Percentiles rank a stretch among this genome's conserved stretches.
Conservation (phyloP, 2,329 filamentous ascomycete genomes). For the Penicillium sp. region DNA sequence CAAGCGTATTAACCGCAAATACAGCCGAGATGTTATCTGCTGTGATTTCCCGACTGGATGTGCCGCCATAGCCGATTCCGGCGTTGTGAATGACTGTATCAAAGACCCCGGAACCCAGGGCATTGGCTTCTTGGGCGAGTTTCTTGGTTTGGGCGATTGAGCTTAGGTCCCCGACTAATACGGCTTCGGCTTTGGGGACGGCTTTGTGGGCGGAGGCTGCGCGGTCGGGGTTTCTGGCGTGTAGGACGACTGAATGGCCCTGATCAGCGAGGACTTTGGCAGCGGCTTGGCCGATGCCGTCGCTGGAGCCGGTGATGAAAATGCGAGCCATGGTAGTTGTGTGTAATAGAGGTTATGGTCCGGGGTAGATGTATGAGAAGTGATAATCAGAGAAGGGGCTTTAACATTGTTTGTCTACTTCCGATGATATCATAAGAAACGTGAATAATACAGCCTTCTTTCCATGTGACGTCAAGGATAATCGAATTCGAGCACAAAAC, state of each 20-base stretch:
- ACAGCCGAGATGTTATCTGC: constrained; percentile 47
- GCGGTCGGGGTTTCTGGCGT: constrained; percentile 54
- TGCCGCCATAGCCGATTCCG: constrained; percentile 44
- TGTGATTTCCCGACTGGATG: constrained; percentile 38
- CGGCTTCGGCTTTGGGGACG: constrained; percentile 49
- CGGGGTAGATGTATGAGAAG: too few species aligned
- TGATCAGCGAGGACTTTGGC: constrained; percentile 49
- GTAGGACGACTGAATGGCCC: constrained; percentile 54
- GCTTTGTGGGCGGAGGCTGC: constrained; percentile 47
- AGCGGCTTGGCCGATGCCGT: constrained; percentile 53
- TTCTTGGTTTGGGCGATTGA: constrained; percentile 49
- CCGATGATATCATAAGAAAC: neutral
- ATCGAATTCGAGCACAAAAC: neutral
- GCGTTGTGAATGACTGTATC: constrained; percentile 59
- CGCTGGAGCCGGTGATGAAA: constrained; percentile 55
- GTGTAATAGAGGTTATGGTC: neutral
- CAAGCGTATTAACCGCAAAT: constrained; percentile 55
- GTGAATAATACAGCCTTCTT: neutral
- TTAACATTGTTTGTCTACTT: neutral
- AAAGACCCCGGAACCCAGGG: constrained; percentile 43
- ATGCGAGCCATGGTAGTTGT: constrained; percentile 28
- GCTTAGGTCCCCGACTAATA: constrained; percentile 52
- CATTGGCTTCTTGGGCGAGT: constrained; percentile 50
- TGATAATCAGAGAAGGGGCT: neutral
- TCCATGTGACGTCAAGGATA: neutral